Percentiles rank a stretch among this genome's conserved stretches.
Conservation (phyloP, 805 yeast genomes). For the Sugiyamaella valdiviana region DNA sequence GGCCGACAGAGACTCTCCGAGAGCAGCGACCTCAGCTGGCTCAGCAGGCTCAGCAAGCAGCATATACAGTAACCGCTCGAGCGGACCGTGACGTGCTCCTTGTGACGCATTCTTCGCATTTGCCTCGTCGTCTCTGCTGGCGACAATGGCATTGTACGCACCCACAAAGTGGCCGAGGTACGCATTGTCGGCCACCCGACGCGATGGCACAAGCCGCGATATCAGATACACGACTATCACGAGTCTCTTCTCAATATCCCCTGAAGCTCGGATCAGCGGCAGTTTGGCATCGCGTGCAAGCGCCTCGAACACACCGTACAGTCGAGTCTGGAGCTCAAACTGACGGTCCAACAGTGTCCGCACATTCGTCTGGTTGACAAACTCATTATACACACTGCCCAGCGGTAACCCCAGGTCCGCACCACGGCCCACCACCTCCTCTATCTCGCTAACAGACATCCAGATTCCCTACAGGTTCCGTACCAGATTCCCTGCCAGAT, state of each 20-base stretch:
- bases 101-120: not conserved
- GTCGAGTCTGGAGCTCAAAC: not conserved
- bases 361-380: not conserved
- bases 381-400: not conserved
- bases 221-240: not conserved
- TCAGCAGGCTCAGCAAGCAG: not conserved
- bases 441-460: not conserved
- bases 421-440: not conserved
- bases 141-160: not conserved
- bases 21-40: not conserved
- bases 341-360: not conserved
- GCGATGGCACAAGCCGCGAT: not conserved
- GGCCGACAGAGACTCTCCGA: not conserved
- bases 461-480: not conserved
- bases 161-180: not conserved
- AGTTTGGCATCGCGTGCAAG: not conserved
- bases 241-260: not conserved
- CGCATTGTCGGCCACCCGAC: not conserved
- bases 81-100: not conserved
- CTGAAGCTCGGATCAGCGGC: not conserved
- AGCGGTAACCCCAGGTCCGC: not conserved
- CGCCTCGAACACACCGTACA: not conserved
- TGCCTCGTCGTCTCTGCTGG: not conserved
- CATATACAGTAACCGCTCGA: not conserved
- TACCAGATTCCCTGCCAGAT: not conserved